Evolutionary conservation across 768 basidiomycete species (phyloP), one percentile per base, ranked within the genome.

Genomic region (Leccinum olivaceopallidum): DNA sequence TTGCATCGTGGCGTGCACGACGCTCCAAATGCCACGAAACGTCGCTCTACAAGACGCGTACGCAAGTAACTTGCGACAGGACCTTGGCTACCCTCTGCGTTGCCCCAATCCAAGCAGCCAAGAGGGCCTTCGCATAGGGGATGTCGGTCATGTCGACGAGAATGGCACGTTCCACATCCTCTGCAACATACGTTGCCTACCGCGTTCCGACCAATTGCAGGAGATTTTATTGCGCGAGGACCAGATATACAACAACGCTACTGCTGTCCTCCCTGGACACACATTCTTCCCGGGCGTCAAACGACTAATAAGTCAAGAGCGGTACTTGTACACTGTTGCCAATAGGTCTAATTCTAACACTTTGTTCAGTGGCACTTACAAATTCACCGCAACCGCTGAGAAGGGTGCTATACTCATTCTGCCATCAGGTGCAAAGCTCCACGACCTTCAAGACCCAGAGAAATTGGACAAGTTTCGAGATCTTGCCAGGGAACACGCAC

Each of bases 81-180:
- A 12, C n/a, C n/a, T n/a, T n/a, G n/a, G n/a, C n/a, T n/a, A n/a
- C n/a, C n/a, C n/a, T n/a, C n/a, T n/a, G n/a, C 73, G 68, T 66
- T 61, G 62, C 39, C 75, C 75, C 4, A 66, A 69, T 16, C 67
- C 70, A 4, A 60, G 69, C 30, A 37, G 47, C n/a, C 34, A 22
- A 22, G 22, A 76, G 16, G 75, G 75, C 1, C 56, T 73, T n/a
- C 69, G 62, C 36, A 73, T 77, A 16, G 76, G 76, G 1, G 76
- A 78, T 60, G 71, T 77, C 7, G 74, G 73, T 12, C 64, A 72
- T 30, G 52, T 77, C n/a, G 67, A 68, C 5, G 58, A 63, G 2
- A 44, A 63, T 42, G 76, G 76, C 20, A 34, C 10, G 30, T 65
- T 78, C 44, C 60, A 66, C 32, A 71, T 71, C 58, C 65, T 75